A percentile compares a stretch with the other conserved stretches of the same genome.
These are phyloP conservation scores for Schizochytrium sp. DNA, from an alignment of 108 stramenopile species.

Conservation along the genomic window DNA sequence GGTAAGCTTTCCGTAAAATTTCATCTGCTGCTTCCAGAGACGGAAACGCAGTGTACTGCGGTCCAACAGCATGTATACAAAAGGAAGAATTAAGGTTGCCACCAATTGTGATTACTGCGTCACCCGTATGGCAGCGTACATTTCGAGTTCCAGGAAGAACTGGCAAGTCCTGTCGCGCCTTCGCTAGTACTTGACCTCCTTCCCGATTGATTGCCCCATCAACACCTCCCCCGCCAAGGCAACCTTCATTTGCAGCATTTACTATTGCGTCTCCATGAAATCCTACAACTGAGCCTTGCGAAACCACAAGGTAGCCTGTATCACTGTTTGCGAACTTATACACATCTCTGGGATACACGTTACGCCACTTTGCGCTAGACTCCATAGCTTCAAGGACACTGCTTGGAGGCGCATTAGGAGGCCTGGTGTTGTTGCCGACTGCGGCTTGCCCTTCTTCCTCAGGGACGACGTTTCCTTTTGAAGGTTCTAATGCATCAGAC, in stretches of 20 bases:
- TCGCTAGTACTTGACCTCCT: slow-evolving; percentile 76
- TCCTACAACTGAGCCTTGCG: not conserved
- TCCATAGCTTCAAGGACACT: no score
- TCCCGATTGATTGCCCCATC: slow-evolving; percentile 85
- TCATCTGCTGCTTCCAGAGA: slow-evolving; percentile 9
- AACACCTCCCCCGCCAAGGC: slow-evolving; percentile 87
- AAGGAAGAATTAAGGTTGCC: slow-evolving; percentile 73
- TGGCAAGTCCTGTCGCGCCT: slow-evolving; percentile 77
- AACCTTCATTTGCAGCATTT: slow-evolving; percentile 85
- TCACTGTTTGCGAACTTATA: no score
- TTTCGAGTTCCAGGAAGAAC: slow-evolving; percentile 27
- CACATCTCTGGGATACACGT: no score
- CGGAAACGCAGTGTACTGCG: slow-evolving; percentile 74
- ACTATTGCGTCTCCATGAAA: slow-evolving; percentile 79
- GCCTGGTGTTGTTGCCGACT: no score
- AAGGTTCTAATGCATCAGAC: no score
- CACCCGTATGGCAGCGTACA: slow-evolving; percentile 79
- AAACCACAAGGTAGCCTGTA: not conserved
- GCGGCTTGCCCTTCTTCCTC: no score
- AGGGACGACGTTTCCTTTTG: no score
- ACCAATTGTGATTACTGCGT: slow-evolving; percentile 80
- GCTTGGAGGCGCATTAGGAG: no score
- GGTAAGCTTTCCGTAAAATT: slow-evolving; percentile 10
- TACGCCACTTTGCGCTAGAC: no score
- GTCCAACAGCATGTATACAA: slow-evolving; percentile 90